Evolutionary conservation across 208 protist genomes (phyloP), one percentile per base, ranked within the genome.

Genomic region (Plasmodiophora brassicae): DNA sequence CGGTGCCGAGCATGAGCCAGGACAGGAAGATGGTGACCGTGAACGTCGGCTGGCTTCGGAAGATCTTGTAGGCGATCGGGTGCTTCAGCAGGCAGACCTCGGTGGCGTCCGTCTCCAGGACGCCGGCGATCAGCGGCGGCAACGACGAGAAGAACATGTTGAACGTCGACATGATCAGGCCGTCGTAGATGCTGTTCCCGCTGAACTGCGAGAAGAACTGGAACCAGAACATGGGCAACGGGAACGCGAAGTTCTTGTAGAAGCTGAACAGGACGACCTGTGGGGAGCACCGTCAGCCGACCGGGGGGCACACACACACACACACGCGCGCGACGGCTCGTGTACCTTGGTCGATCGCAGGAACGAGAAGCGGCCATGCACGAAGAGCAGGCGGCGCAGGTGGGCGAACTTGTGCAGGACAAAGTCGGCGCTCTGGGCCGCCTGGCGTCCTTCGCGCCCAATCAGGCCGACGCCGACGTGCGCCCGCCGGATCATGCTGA

Each of bases 381-480:
- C 96, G 35, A 96, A 89, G 14, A 94, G 46, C 1, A 93, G 86
- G 36, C 89, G 38, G 35, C 46, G 50, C 45, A 93, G 41, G 84
- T 92, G 90, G 20, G 32, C 84, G 78, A 92, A 93, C 84, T 97
- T 95, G 25, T 90, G 96, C 45, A 99, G 94, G 45, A 96, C 98
- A 90, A 99, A 98, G 92, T 99, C 97, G 0, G 97, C 96, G 0
- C 97, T 97, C 88, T 98, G 94, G 41, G 96, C 96, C 25, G 97
- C 98, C 90, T 99, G 97, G 86, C 95, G 96, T 41, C 97, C 98
- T 90, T 99, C 98, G 88, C 97, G 96, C 25, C 97, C 97, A 46
- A 98, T 97, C 87, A 99, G 96, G 44, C 98, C 98, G 54, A 98
- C 93, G 46, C 97, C 96, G n/a, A 98, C 95, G 90, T 98, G 94